These are phyloP conservation scores for Mrakia gelida DNA, from an alignment of 768 basidiomycete genomes.

Conservation along the genomic window DNA sequence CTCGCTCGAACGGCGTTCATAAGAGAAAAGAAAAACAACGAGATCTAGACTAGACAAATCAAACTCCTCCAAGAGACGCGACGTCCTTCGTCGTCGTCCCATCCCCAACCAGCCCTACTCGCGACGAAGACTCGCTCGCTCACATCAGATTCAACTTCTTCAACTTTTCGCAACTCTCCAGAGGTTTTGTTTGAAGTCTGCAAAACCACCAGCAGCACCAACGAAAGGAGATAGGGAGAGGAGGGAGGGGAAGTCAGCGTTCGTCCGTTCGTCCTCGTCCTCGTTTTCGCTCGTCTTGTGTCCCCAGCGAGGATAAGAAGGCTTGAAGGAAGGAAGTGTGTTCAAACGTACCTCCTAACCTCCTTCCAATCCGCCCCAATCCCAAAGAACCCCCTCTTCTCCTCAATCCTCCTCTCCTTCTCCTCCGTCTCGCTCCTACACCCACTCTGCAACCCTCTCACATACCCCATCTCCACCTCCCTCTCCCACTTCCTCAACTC, in stretches of 20 bases:
- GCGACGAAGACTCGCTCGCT: neutral
- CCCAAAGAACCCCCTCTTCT: conserved; percentile 81
- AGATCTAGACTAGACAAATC: too few species aligned
- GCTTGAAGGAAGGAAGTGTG: too few species aligned
- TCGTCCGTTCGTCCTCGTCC: neutral
- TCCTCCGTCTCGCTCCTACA: conserved; percentile 67
- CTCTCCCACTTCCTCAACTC: conserved; percentile 66
- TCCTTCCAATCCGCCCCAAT: conserved; percentile 90
- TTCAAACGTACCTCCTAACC: conserved; percentile 50
- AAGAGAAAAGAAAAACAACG: too few species aligned
- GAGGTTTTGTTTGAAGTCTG: conserved; percentile 51
- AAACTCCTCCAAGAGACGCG: too few species aligned
- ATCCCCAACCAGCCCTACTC: too few species aligned
- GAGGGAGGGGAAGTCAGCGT: neutral
- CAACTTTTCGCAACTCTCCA: conserved; percentile 75
- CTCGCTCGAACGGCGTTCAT: too few species aligned
- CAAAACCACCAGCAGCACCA: too few species aligned
- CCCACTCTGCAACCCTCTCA: conserved; percentile 60
- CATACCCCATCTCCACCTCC: conserved; percentile 68
- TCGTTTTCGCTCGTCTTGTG: too few species aligned
- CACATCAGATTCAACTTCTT: conserved; percentile 42
- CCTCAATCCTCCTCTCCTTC: conserved; percentile 66
- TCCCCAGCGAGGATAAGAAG: too few species aligned
- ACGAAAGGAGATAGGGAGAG: neutral
- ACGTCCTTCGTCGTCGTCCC: too few species aligned